These are phyloP conservation scores for Starmerella vitae DNA, from an alignment of 805 yeast species.

Conservation along the genomic window DNA sequence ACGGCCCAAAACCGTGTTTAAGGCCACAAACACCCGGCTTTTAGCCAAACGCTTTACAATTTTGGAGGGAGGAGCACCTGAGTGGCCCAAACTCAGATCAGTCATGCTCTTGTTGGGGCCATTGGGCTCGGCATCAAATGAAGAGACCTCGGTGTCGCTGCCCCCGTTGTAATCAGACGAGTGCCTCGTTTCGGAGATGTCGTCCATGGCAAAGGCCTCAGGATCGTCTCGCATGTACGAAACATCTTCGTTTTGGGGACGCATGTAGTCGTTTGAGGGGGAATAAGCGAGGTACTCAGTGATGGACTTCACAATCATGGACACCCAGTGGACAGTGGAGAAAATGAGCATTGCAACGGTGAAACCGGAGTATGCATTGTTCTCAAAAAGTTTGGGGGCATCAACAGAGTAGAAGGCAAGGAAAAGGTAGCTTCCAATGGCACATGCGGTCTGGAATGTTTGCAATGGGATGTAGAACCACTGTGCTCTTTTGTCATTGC, in stretches of 20 bases:
- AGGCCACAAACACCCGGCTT: constrained; percentile 16
- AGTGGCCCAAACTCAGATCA: background rate
- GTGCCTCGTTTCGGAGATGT: constrained; percentile 4
- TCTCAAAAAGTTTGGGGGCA: constrained; percentile 60
- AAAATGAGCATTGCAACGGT: constrained; percentile 45
- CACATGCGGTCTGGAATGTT: constrained; percentile 33
- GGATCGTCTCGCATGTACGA: constrained; percentile 2
- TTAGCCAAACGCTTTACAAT: constrained; percentile 13
- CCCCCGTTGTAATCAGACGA: constrained; percentile 10
- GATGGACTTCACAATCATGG: constrained; percentile 21
- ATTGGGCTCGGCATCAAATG: constrained; percentile 11
- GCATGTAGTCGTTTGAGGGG: constrained; percentile 1
- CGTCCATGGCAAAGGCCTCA: constrained; percentile 4
- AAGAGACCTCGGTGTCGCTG: constrained; percentile 12
- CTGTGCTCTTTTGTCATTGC: constrained; percentile 45
- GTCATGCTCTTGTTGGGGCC: background rate
- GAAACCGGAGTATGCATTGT: constrained; percentile 58
- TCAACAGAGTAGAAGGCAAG: constrained; percentile 45
- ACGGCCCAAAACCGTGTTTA: constrained; percentile 22
- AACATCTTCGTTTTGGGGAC: background rate
- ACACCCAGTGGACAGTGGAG: constrained; percentile 39
- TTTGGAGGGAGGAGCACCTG: constrained; percentile 5
- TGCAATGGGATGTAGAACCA: constrained; percentile 39
- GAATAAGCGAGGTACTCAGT: constrained; percentile 12
- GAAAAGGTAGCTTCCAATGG: constrained; percentile 39